Evolutionary conservation across 163 green algal species (phyloP).

Genomic region (Scenedesmus sp.): DNA sequence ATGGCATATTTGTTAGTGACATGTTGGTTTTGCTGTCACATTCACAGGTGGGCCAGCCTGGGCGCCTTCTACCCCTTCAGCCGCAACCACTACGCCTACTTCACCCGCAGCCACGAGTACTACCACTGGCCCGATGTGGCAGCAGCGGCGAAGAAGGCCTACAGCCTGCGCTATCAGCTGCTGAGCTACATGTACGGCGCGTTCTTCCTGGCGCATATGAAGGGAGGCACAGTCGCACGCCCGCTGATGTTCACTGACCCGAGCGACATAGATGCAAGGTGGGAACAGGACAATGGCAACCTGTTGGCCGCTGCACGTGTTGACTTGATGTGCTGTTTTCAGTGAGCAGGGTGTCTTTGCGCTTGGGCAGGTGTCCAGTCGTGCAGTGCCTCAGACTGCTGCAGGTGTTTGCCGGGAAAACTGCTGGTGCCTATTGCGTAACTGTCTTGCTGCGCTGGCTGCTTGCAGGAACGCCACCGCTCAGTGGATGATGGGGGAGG

Average conservation of each 20-base stretch:
- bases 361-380: no score
- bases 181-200: slow-evolving; percentile 47
- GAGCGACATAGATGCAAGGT: slow-evolving; percentile 32
- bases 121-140: slow-evolving; percentile 59
- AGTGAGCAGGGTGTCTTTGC: neutral
- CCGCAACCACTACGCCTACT: slow-evolving; percentile 48
- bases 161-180: slow-evolving; percentile 62
- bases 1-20: no score
- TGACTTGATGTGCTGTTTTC: neutral
- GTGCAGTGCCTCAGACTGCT: no score
- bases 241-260: slow-evolving; percentile 50
- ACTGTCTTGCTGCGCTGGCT: neutral
- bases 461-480: slow-evolving; percentile 23
- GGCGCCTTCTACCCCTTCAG: slow-evolving; percentile 55
- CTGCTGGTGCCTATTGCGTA: no score
- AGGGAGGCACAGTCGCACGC: slow-evolving; percentile 47
- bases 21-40: neutral
- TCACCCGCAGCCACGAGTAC: slow-evolving; percentile 45
- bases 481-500: slow-evolving; percentile 48
- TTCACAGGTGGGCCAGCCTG: slow-evolving; percentile 46
- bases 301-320: no score
- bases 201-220: slow-evolving; percentile 15
- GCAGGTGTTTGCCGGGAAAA: no score
- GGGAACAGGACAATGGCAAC: neutral
- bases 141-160: slow-evolving; percentile 58